A percentile compares a stretch with the other conserved stretches of the same genome.
Conservation (phyloP, 2,329 filamentous ascomycete species). For the Colletotrichum cuscutae region DNA sequence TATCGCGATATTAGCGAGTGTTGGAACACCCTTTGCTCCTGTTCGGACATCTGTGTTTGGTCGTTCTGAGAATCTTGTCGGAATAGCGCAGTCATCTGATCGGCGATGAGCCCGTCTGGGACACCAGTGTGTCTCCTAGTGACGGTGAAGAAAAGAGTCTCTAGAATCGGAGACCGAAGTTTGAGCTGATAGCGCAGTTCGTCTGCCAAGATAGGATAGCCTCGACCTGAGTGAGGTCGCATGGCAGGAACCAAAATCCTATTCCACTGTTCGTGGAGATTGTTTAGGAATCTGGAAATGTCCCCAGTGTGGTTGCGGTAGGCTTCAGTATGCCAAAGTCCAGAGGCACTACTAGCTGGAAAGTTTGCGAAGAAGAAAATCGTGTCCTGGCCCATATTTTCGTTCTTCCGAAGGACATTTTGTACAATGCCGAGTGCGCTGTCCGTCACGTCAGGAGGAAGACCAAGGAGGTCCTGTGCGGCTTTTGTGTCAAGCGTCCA, state of each 20-base stretch:
- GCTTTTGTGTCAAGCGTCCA: slow-evolving; percentile 56
- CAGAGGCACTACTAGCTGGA: slow-evolving; percentile 39
- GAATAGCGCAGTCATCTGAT: slow-evolving; percentile 43
- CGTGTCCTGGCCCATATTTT: slow-evolving; percentile 40
- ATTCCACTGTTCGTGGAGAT: slow-evolving; percentile 54
- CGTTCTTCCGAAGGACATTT: slow-evolving; percentile 50
- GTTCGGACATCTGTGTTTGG: slow-evolving; percentile 12
- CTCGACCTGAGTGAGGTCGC: slow-evolving; percentile 39
- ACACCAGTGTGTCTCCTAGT: slow-evolving; percentile 58
- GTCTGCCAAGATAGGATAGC: slow-evolving; percentile 65
- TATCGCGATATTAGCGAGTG: slow-evolving; percentile 19
- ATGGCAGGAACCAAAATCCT: slow-evolving; percentile 47
- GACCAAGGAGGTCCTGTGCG: slow-evolving; percentile 40
- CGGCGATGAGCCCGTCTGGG: slow-evolving; percentile 45
- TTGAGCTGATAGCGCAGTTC: slow-evolving; percentile 62
- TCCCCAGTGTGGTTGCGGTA: slow-evolving; percentile 39
- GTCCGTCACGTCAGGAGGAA: slow-evolving; percentile 39
- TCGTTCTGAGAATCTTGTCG: slow-evolving; percentile 35
- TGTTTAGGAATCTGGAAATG: slow-evolving; percentile 56
- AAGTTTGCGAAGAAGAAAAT: slow-evolving; percentile 51
- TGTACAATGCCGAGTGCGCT: slow-evolving; percentile 47
- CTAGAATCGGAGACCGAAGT: slow-evolving; percentile 62
- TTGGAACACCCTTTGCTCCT: slow-evolving; percentile 1
- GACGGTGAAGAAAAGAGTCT: slow-evolving; percentile 64
- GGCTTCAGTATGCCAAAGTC: slow-evolving; percentile 17